A percentile compares a stretch with the other conserved stretches of the same genome.
Conservation (phyloP, 2,329 filamentous ascomycete genomes). For the Phialemoniopsis sp. region DNA sequence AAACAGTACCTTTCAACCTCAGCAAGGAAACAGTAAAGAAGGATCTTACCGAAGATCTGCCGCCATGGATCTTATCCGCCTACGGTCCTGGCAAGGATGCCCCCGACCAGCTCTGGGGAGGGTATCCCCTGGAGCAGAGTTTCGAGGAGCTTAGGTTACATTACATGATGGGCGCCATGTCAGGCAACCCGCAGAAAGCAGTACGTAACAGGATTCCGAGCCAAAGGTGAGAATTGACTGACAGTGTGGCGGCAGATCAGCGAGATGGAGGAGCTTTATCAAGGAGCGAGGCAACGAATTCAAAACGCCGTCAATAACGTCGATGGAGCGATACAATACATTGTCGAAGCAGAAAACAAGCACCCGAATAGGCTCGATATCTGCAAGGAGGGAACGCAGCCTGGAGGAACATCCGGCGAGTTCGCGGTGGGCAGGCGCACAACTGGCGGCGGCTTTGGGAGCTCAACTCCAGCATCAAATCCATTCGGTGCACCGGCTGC, state of each 20-base stretch:
- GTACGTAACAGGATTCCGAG: conserved; percentile 27
- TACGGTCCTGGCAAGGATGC: conserved; percentile 77
- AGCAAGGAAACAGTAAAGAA: conserved; percentile 54
- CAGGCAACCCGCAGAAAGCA: conserved; percentile 54
- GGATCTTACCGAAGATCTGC: conserved; percentile 68
- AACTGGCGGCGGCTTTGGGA: conserved; percentile 10
- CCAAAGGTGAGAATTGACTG: conserved; percentile 9
- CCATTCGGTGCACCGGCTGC: conserved; percentile 8
- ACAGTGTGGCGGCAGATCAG: conserved; percentile 38
- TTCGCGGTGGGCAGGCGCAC: conserved; percentile 35
- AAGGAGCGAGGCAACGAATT: conserved; percentile 67
- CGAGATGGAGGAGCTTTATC: conserved; percentile 57
- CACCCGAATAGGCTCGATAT: conserved; percentile 74
- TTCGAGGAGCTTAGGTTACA: conserved; percentile 82
- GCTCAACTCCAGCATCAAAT: background rate
- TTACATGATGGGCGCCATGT: conserved; percentile 56
- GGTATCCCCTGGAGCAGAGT: conserved; percentile 74
- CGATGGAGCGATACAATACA: conserved; percentile 67
- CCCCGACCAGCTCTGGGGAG: conserved; percentile 81
- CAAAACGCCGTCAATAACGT: conserved; percentile 65
- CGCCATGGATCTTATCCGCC: conserved; percentile 80
- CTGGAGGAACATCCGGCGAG: conserved; percentile 37
- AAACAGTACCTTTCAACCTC: conserved; percentile 40
- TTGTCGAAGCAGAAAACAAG: conserved; percentile 60
- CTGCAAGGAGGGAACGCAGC: conserved; percentile 39